Conservation (phyloP, 345 rosid species). For the Linum tenue region DNA sequence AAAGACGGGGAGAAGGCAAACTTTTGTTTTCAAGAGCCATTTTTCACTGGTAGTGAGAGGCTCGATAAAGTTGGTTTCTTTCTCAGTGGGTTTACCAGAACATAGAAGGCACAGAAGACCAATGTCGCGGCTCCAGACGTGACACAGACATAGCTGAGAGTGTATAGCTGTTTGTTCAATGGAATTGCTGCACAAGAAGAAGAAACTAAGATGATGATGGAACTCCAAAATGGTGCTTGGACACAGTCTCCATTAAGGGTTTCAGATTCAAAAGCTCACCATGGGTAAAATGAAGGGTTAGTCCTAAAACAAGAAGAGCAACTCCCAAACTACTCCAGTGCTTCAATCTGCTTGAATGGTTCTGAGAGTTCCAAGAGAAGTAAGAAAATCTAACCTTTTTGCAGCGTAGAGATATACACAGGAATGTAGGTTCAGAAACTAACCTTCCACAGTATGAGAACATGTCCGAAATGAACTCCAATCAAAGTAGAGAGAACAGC, state of each 20-base stretch:
- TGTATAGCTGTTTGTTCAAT: conserved; percentile 70
- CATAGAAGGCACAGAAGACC: conserved; percentile 57
- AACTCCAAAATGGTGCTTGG: not conserved
- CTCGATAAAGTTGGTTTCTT: not conserved
- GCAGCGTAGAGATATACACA: not conserved
- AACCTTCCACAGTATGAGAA: conserved; percentile 63
- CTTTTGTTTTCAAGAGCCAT: not conserved
- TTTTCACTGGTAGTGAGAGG: not conserved
- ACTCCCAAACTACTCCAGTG: conserved; percentile 64
- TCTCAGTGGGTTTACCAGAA: conserved; percentile 37
- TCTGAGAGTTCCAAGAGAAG: conserved; percentile 26
- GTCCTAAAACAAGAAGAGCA: conserved; percentile 45
- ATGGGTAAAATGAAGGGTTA: conserved; percentile 53
- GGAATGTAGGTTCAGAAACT: not conserved
- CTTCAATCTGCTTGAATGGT: conserved; percentile 54
- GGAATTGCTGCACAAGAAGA: conserved; percentile 52
- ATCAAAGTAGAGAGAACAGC: conserved; percentile 67
- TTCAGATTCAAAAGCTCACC: conserved; percentile 31
- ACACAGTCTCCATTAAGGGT: not conserved
- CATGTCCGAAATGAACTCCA: conserved; percentile 83
- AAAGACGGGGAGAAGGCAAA: not conserved
- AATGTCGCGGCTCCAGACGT: conserved; percentile 80
- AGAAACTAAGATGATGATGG: not conserved
- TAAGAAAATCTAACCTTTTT: not conserved
- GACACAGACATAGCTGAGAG: conserved; percentile 69